Evolutionary conservation across 148 eudicot genomes (phyloP).

Genomic region (Silene uniflora): DNA sequence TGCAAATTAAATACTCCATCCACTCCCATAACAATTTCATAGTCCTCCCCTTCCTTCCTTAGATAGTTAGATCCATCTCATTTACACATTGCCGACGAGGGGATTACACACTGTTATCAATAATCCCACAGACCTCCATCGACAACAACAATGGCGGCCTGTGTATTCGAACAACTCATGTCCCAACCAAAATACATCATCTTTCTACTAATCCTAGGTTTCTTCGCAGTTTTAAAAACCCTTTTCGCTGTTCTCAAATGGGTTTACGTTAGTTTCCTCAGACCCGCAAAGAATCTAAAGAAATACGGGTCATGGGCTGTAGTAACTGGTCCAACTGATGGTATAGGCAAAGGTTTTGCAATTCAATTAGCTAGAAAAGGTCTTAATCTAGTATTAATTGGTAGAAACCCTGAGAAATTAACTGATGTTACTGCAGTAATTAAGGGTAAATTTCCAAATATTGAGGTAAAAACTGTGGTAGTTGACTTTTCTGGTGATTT

Average conservation of each 20-base stretch:
- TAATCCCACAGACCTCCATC: background rate
- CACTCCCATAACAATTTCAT: too few species aligned
- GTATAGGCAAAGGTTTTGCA: constrained; percentile 87
- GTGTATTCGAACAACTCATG: constrained; percentile 36
- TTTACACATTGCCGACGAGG: too few species aligned
- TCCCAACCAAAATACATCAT: constrained; percentile 63
- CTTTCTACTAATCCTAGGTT: constrained; percentile 41
- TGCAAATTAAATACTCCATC: too few species aligned
- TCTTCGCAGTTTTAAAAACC: constrained; percentile 32
- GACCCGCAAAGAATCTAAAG: constrained; percentile 76
- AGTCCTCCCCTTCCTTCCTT: background rate
- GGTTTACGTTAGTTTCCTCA: constrained; percentile 66
- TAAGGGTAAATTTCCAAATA: constrained; percentile 28
- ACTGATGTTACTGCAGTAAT: constrained; percentile 56
- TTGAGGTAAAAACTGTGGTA: constrained; percentile 32
- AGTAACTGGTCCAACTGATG: constrained; percentile 91
- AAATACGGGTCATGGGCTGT: constrained; percentile 97
- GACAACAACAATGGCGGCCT: constrained; percentile 36
- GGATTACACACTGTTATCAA: too few species aligned
- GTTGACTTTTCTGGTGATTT: constrained; percentile 47
- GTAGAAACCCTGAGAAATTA: constrained; percentile 75
- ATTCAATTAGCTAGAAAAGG: constrained; percentile 80
- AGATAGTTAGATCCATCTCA: constrained; percentile 1
- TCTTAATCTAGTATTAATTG: constrained; percentile 65
- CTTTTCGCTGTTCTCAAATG: constrained; percentile 49